Conservation (phyloP, 1,284 basidiomycete species). For the Ustilago vetiveriae region DNA sequence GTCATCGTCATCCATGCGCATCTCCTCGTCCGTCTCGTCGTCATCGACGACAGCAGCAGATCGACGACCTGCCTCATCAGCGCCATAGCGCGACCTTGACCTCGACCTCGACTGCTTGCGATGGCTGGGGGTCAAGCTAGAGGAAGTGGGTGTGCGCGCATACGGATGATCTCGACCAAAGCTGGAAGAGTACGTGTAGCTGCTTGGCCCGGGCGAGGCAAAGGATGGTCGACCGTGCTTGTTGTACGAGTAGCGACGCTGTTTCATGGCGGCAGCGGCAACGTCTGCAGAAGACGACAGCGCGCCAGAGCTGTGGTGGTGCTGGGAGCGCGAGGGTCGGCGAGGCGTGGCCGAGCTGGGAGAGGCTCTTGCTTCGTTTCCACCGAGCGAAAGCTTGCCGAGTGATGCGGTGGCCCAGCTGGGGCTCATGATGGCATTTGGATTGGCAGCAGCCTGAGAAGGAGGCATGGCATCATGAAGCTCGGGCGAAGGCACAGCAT, state of each 20-base stretch:
- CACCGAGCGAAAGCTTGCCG: constrained; percentile 46
- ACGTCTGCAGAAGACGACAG: constrained; percentile 47
- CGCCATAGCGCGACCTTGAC: constrained; percentile 28
- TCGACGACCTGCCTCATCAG: constrained; percentile 12
- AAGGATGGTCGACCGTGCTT: constrained; percentile 37
- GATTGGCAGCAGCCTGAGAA: constrained; percentile 23
- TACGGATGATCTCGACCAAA: constrained; percentile 50
- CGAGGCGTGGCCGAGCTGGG: constrained; percentile 21
- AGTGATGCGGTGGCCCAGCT: constrained; percentile 54
- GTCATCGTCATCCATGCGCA: constrained; percentile 57
- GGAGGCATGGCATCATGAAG: constrained; percentile 38
- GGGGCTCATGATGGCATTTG: constrained; percentile 48
- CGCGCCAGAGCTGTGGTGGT: constrained; percentile 26
- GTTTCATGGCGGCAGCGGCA: constrained; percentile 46
- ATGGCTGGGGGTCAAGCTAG: constrained; percentile 23
- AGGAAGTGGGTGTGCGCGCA: constrained; percentile 42
- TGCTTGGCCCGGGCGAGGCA: constrained; percentile 36
- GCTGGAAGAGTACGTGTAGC: constrained; percentile 48
- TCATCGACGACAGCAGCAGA: constrained; percentile 43
- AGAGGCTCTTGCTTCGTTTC: constrained; percentile 37
- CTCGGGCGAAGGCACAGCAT: constrained; percentile 36
- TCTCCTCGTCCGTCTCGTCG: constrained; percentile 66
- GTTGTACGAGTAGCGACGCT: constrained; percentile 49
- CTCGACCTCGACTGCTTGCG: constrained; percentile 37
- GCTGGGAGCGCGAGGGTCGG: constrained; percentile 34